These are phyloP conservation scores for Yamadazyma sp. DNA, from an alignment of 805 yeast genomes.

Conservation along the genomic window DNA sequence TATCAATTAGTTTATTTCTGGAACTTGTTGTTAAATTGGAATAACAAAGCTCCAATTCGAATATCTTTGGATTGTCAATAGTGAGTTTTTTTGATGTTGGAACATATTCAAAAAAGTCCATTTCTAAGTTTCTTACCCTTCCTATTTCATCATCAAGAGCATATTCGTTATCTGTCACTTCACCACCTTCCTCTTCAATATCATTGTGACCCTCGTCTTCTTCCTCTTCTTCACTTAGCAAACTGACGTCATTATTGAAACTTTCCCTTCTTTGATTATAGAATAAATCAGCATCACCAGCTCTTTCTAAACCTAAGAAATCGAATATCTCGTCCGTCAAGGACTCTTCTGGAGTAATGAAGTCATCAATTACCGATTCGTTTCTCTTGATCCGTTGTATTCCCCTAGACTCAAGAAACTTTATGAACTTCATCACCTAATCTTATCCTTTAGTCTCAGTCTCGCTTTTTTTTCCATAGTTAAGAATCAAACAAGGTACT, in stretches of 20 bases:
- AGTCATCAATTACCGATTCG: slow-evolving; percentile 2
- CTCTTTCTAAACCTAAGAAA: slow-evolving; percentile 17
- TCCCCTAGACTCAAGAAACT: slow-evolving; percentile 11
- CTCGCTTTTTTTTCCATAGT: not conserved
- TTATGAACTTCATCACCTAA: slow-evolving; percentile 4
- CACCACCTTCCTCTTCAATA: not conserved
- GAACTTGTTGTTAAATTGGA: not conserved
- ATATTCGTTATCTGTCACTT: not conserved
- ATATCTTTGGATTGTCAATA: not conserved
- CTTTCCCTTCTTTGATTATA: slow-evolving; percentile 20
- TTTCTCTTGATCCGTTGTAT: slow-evolving; percentile 4
- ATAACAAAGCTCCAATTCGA: not conserved
- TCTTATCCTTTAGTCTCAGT: not conserved
- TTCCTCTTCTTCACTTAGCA: not conserved
- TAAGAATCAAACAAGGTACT: not conserved
- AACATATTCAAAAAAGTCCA: slow-evolving; percentile 1
- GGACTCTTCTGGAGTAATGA: slow-evolving; percentile 3
- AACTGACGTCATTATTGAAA: slow-evolving; percentile 10
- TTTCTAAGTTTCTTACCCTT: not conserved
- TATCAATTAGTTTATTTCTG: slow-evolving; percentile 1
- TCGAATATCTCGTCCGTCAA: slow-evolving; percentile 12
- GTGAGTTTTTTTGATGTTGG: not conserved
- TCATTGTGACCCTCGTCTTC: slow-evolving; percentile 2
- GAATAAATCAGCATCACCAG: slow-evolving; percentile 23
- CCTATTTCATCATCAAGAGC: not conserved